Base-by-base conservation (phyloP, 768 basidiomycete genomes). In the Hygrocybe coccinea region DNA sequence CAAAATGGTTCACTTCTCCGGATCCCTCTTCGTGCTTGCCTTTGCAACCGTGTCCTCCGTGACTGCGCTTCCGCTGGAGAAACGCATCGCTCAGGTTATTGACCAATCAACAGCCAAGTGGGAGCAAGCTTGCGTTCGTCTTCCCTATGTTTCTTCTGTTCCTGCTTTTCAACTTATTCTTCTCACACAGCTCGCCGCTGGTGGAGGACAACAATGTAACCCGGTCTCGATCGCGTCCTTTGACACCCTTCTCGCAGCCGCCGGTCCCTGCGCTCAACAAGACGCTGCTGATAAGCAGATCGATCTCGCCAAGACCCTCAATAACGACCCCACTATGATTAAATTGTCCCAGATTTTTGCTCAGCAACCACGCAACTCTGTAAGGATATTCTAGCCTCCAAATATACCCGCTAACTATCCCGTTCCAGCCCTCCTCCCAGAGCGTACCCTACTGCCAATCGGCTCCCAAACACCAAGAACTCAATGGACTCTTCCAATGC, bases 401-500 rank as follows among this genome's bases (percentile, higher is more conserved):
- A n/a, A n/a, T n/a, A n/a, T n/a, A n/a, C n/a, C n/a, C 14, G 37
- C 44, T 29, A 29, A 29, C 29, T 29, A 14, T 52, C 14, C 35
- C 50, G 51, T 33, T 59, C n/a, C 41, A 78, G 75, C 78, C 79
- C 45, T 74, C 74, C 60, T 74, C 72, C 45, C 69, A 77, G 11
- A 71, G 74, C 56, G 71, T 74, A 10, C 78, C 77, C 5, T 81
- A 79, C 62, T 81, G 79, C 62, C 78, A 80, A 56, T 62, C 65
- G 14, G 76, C 77, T 0, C 79, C 79, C 9, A 69, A 70, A 66
- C 79, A 80, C 57, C 38, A 65, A 0, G 79, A 80, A 62, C 76
- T 81, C 29, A 69, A 73, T 45, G 79, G 79, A 1, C 67, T 81
- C n/a, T 79, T 80, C 75, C 79, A 81, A 45, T 79, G 78, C 58